Base-by-base conservation (phyloP, 192 early-diverging fungal genomes). In the Entomortierella parvispora region DNA sequence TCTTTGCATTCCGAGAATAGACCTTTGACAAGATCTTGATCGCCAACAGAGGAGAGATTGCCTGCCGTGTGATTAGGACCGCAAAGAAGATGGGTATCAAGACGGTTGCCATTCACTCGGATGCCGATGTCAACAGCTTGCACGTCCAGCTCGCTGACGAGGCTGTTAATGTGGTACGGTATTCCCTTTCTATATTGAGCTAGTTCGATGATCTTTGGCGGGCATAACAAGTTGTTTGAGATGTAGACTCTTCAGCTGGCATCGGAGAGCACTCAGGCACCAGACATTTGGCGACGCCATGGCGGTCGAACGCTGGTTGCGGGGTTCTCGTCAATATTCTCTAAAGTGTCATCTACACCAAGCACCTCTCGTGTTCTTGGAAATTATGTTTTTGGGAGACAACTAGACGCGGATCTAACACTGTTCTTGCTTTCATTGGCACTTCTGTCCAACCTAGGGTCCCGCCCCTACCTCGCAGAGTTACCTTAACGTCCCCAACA, bases 1-100 rank as follows among this genome's bases (percentile, higher is more conserved):
- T n/a, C n/a, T n/a, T n/a, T n/a, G n/a, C n/a, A n/a, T n/a, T n/a
- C n/a, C n/a, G n/a, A n/a, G n/a, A n/a, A n/a, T 80, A 88, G 87
- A 88, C 87, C 5, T 97, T 97, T 76, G 88, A 94, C 86, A 98
- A 95, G 80, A 92, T 98, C 54, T 84, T 98, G 49, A 89, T 98
- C 50, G 95, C 96, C 42, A 98, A 98, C 86, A 90, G 96, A 52
- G 96, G 96, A 62, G 96, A 98, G 72, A 98, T 98, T 65, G 96
- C 96, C 0, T 90, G 89, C 79, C 93, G 96, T 53, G 91, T 98
- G 65, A 96, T 98, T 65, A 90, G 90, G 43, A 94, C 94, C 4
- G 96, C 96, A 45, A 87, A 88, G 59, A 95, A 93, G 71, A 93
- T 98, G 90, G 95, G 95, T 55, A 96, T 98, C 78, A 89, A 93